A percentile compares a stretch with the other conserved stretches of the same genome.
These are phyloP conservation scores for Lepiota venenata DNA, from an alignment of 768 basidiomycete genomes.

Conservation along the genomic window DNA sequence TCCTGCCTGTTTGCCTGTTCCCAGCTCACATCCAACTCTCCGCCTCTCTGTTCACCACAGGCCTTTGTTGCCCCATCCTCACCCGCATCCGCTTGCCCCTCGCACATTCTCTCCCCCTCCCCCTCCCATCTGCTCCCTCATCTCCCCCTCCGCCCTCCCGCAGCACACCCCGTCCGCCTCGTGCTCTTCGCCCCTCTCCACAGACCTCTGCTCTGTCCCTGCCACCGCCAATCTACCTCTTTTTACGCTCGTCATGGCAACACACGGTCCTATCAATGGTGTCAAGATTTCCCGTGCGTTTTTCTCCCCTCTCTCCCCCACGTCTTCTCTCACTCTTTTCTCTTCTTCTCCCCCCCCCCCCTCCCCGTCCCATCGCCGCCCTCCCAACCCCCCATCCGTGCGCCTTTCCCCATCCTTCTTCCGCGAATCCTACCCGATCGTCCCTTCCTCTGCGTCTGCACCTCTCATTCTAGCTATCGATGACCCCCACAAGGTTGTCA, in stretches of 20 bases:
- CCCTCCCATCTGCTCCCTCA: neutral
- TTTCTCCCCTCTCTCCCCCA: conserved; percentile 14
- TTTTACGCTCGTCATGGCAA: conserved; percentile 48
- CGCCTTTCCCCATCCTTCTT: conserved; percentile 13
- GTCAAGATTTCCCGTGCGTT: conserved; percentile 83
- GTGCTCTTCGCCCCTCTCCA: conserved; percentile 10
- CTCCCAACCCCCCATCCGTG: conserved; percentile 9
- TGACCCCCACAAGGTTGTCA: conserved; percentile 95
- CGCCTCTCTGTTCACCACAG: conserved; percentile 9
- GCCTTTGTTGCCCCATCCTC: conserved; percentile 1
- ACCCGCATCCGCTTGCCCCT: conserved; percentile 7
- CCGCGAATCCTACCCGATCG: conserved; percentile 34
- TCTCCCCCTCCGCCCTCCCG: neutral
- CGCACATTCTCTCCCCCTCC: conserved; percentile 12
- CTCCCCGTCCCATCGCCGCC: conserved; percentile 26
- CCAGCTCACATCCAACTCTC: conserved; percentile 21
- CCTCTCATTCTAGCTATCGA: conserved; percentile 61
- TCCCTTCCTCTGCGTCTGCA: conserved; percentile 22
- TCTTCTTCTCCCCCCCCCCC: too few relatives aligned
- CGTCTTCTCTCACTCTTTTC: conserved; percentile 19
- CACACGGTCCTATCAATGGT: conserved; percentile 82
- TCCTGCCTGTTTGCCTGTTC: conserved; percentile 16
- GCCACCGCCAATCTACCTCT: neutral
- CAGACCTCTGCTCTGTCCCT: conserved; percentile 10
- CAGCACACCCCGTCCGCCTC: conserved; percentile 5